phyloP scores from a whole-genome alignment of 1,139 yeast genomes.

The Waltiozyma sp. region DNA sequence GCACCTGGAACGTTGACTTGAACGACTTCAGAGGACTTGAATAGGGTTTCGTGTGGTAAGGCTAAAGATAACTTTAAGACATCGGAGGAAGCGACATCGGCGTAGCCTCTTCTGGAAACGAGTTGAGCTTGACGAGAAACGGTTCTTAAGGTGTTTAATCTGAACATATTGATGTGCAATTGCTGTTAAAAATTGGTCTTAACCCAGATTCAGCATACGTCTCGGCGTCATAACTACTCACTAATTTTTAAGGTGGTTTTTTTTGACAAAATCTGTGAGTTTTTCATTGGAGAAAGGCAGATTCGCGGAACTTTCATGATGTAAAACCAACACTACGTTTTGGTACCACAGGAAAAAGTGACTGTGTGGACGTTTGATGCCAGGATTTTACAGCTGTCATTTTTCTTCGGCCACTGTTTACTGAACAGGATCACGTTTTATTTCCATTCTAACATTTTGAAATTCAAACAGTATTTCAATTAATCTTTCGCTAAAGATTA shows the following conservation, averaged over 20 bases:
- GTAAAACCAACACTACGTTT: not conserved
- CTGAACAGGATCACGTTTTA: no score
- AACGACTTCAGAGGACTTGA: constrained; percentile 29
- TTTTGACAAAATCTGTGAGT: constrained; percentile 1
- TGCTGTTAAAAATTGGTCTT: not conserved
- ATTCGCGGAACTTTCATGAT: not conserved
- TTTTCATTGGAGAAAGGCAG: constrained; percentile 2
- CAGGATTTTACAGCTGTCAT: not conserved
- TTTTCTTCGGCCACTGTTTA: no score
- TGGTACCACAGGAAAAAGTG: not conserved
- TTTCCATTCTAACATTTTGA: no score
- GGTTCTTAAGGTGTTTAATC: constrained; percentile 50
- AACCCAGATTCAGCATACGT: not conserved
- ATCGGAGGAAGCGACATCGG: constrained; percentile 73
- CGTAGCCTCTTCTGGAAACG: constrained; percentile 71
- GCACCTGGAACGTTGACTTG: constrained; percentile 96
- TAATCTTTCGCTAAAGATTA: no score
- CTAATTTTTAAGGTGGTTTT: constrained; percentile 4
- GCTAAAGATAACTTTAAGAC: constrained; percentile 84
- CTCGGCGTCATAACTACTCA: not conserved
- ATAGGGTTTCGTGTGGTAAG: constrained; percentile 61
- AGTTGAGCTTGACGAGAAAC: constrained; percentile 48
- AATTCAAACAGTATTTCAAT: no score
- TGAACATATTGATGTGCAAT: constrained; percentile 37
- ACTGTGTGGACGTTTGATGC: not conserved